phyloP scores from a whole-genome alignment of 1,139 yeast species.

The Kodamaea anthophila region DNA sequence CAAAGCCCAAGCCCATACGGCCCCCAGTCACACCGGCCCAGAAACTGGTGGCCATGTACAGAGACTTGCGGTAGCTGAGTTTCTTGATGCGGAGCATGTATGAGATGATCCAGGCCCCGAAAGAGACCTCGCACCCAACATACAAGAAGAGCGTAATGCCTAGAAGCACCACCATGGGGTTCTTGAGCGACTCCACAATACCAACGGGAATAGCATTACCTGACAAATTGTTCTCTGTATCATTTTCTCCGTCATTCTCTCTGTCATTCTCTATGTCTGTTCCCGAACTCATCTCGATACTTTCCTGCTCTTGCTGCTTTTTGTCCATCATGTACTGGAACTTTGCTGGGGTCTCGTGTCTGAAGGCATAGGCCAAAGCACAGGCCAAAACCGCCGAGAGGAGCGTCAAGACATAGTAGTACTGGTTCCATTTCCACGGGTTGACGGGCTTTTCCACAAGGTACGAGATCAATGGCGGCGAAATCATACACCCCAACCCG shows the following conservation, averaged over 20 bases:
- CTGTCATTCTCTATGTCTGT: neutral
- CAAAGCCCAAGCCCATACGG: conserved; percentile 53
- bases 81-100: conserved; percentile 47
- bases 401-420: conserved; percentile 32
- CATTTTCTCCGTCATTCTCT: conserved; percentile 1
- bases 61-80: conserved; percentile 39
- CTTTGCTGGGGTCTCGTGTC: conserved; percentile 50
- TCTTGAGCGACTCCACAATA: conserved; percentile 30
- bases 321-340: conserved; percentile 31
- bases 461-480: conserved; percentile 54
- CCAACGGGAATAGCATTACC: conserved; percentile 8
- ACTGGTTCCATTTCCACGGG: conserved; percentile 46
- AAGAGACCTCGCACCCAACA: conserved; percentile 63
- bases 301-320: conserved; percentile 9
- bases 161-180: conserved; percentile 42
- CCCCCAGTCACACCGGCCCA: conserved; percentile 67
- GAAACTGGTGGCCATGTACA: conserved; percentile 56
- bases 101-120: conserved; percentile 64
- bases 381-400: conserved; percentile 19
- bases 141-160: conserved; percentile 50
- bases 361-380: conserved; percentile 26
- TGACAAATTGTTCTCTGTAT: neutral
- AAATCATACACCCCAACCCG: conserved; percentile 62
- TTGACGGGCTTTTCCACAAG: conserved; percentile 26
- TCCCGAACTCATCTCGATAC: conserved; percentile 5